phyloP scores from a whole-genome alignment of 495 filamentous ascomycete species.

The Amorphotheca resinae region DNA sequence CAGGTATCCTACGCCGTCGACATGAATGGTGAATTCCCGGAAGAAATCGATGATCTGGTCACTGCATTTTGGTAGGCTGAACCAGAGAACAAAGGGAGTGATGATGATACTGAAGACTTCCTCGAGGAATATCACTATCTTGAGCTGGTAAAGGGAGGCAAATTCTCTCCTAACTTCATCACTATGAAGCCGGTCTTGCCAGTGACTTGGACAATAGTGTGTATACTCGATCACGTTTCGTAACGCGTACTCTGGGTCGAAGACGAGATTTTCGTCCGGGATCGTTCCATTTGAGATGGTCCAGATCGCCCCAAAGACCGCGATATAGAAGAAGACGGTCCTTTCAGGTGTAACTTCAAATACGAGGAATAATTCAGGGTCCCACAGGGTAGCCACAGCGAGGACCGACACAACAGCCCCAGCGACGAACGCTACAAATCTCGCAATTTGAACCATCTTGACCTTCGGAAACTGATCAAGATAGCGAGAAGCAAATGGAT shows the following conservation, averaged over 20 bases:
- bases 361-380: conserved; percentile 78
- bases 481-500: conserved; percentile 83
- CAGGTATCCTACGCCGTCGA: conserved; percentile 90
- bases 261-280: conserved; percentile 78
- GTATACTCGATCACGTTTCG: conserved; percentile 82
- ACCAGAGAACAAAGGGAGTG: conserved; percentile 81
- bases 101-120: conserved; percentile 86
- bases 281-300: conserved; percentile 65
- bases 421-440: conserved; percentile 75
- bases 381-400: conserved; percentile 64
- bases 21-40: conserved; percentile 90
- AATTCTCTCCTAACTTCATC: conserved; percentile 79
- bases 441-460: conserved; percentile 70
- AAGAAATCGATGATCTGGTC: conserved; percentile 97
- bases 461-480: conserved; percentile 94
- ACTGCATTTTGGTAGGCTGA: conserved; percentile 75
- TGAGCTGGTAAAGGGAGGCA: conserved; percentile 73
- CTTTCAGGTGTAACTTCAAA: conserved; percentile 81
- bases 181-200: conserved; percentile 80
- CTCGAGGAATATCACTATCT: conserved; percentile 80
- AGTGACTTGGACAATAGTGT: conserved; percentile 76
- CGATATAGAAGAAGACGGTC: conserved; percentile 75
- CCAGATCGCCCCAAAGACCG: conserved; percentile 64
- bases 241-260: conserved; percentile 83
- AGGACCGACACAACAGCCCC: conserved; percentile 79